These are phyloP conservation scores for Lentinula raphanica DNA, from an alignment of 768 basidiomycete species.

Conservation along the genomic window DNA sequence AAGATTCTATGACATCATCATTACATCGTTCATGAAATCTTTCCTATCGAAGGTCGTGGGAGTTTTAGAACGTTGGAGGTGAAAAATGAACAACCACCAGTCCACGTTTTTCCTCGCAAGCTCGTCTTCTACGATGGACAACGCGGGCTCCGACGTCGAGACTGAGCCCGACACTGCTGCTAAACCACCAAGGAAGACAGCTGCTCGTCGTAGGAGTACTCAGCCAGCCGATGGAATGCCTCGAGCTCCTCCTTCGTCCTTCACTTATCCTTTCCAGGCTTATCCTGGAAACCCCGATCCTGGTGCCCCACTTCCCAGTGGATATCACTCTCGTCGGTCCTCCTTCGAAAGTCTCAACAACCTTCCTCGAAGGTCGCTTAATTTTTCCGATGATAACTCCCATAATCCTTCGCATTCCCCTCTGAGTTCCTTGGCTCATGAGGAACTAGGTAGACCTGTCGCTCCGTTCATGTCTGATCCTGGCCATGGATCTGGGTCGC, in stretches of 20 bases:
- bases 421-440: background rate
- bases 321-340: conserved; percentile 9
- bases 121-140: background rate
- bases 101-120: background rate
- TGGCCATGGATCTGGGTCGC: conserved; percentile 5
- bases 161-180: background rate
- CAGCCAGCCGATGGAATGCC: no score
- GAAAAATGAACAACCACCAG: background rate
- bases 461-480: conserved; percentile 31
- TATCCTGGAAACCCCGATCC: conserved; percentile 67
- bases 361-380: background rate
- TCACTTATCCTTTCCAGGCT: conserved; percentile 49
- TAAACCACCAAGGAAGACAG: background rate
- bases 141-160: background rate
- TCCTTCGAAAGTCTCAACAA: background rate
- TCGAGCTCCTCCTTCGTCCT: conserved; percentile 36
- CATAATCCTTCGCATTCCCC: background rate
- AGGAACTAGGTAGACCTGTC: conserved; percentile 22
- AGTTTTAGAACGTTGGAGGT: background rate
- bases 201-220: background rate
- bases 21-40: no score
- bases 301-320: conserved; percentile 28
- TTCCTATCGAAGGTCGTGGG: no score
- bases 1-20: background rate
- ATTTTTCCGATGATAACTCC: background rate